These are phyloP conservation scores for Cyclotella cryptica DNA, from an alignment of 108 stramenopile species.

Conservation along the genomic window DNA sequence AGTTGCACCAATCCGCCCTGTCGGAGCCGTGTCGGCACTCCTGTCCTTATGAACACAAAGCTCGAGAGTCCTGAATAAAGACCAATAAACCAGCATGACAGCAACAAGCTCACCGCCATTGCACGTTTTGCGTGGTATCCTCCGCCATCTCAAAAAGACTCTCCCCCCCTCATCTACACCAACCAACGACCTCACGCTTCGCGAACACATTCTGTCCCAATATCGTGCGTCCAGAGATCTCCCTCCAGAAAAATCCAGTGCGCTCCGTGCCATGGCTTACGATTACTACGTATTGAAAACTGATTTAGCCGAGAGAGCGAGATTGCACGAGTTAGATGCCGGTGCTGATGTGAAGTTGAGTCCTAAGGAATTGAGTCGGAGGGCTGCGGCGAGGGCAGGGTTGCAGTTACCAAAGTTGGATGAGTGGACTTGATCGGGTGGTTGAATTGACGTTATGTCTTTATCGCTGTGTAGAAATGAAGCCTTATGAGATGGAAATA, in stretches of 20 bases:
- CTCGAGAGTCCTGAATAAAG: too few species aligned
- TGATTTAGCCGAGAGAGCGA: slow-evolving; percentile 66
- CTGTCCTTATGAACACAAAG: too few species aligned
- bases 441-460: not conserved
- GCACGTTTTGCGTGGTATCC: slow-evolving; percentile 69
- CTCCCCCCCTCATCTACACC: slow-evolving; percentile 14
- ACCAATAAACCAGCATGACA: slow-evolving; percentile 28
- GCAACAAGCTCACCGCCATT: slow-evolving; percentile 55
- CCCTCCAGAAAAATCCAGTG: slow-evolving; percentile 25
- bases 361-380: slow-evolving; percentile 78
- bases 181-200: slow-evolving; percentile 24
- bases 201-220: slow-evolving; percentile 48
- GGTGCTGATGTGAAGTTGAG: slow-evolving; percentile 79
- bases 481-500: too few species aligned
- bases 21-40: too few species aligned
- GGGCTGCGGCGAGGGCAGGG: slow-evolving; percentile 82
- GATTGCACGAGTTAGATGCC: slow-evolving; percentile 73
- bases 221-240: slow-evolving; percentile 37
- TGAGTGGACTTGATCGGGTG: slow-evolving; percentile 6
- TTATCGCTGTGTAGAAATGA: not conserved
- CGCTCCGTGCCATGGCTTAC: slow-evolving; percentile 56
- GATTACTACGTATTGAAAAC: slow-evolving; percentile 64
- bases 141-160: slow-evolving; percentile 54
- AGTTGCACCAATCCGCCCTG: too few species aligned
- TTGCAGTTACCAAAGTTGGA: slow-evolving; percentile 69